Base-by-base conservation (phyloP, 2,329 filamentous ascomycete genomes). In the Chaetomium sp. region DNA sequence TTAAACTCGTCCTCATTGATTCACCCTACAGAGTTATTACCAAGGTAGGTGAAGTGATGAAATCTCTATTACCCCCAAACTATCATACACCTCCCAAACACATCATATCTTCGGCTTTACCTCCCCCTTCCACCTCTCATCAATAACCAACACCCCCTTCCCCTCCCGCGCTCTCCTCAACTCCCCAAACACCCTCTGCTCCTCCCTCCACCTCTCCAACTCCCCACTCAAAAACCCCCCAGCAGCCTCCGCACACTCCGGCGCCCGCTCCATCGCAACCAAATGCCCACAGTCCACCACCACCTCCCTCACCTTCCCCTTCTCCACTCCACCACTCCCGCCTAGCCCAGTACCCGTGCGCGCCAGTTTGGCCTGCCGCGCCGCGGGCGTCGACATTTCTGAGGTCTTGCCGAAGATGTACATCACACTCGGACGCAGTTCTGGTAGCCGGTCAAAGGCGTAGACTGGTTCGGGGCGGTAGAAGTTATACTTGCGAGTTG, bases 261-360 rank as follows among this genome's bases (percentile, higher is more conserved):
- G 73, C 0, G 88, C 87, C 41, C 81, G 79, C 70, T 96, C 91
- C 81, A 96, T 88, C 0, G 91, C 87, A 34, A 96, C 81, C 43
- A 96, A 70, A 70, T 97, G 92, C 0, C 91, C 90, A 5, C 79
- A 76, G 34, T 86, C 72, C 6, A 94, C 71, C 12, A 82, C 74
- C 5, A 88, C 78, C 61, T 84, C 78, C 54, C 76, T 77, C 2
- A 96, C 91, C 46, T 83, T 76, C 0, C 87, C 89, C 10, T 79
- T 79, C n/a, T 71, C 70, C 4, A 68, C 75, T 48, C 87, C 80
- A 14, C 89, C 81, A 62, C 83, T 87, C 1, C 89, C 88, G 6
- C 87, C 85, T 0, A 80, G 71, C 0, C 83, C 87, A 0, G 72
- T 70, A 1, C 88, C 88, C 0, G 86, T 90, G n/a, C 73, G 59